Base-by-base conservation (phyloP, 768 basidiomycete species). In the Nidularia sp. region DNA sequence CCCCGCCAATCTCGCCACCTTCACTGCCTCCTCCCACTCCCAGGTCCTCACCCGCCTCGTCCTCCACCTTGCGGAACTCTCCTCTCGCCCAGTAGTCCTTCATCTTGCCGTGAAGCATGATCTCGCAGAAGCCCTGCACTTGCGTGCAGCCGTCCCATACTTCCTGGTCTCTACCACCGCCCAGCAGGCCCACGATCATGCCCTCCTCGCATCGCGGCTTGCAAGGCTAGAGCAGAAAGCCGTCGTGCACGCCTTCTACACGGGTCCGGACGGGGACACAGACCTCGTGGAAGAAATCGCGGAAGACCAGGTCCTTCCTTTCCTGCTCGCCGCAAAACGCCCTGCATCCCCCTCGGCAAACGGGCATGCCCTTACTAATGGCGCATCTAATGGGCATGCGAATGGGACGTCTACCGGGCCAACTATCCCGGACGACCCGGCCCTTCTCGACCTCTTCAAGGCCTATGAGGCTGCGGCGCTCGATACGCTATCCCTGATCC, bases 131-230 rank as follows among this genome's bases (percentile, higher is more conserved):
- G 83, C 84, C 39, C 77, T 95, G 41, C 72, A 86, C 9, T 84
- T 96, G 52, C 85, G 86, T 39, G 81, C 87, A n/a, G 78, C 84
- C 15, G 81, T 91, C 4, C 89, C 90, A 31, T 90, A 85, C 69
- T 86, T 93, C 63, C 60, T 98, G 47, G 76, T 95, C 60, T 95
- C 93, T 5, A 77, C 81, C 34, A 83, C 80, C 1, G 66, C 83
- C 2, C 88, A 93, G 64, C 80, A 93, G 62, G 91, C 93, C 3
- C 89, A 96, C 60, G 91, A 95, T 63, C 86, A 98, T 66, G 89
- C 93, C 22, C 71, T 98, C 34, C 79, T 98, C 13, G 92, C 93
- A 10, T 85, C 90, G 48, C 81, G 86, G 42, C 70, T 98, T 47
- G 91, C 96, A 0, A 77, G 78, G 35, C 66, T 77, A 5, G 83